These are phyloP conservation scores for Salix caprea DNA, from an alignment of 345 rosid genomes.

Conservation along the genomic window DNA sequence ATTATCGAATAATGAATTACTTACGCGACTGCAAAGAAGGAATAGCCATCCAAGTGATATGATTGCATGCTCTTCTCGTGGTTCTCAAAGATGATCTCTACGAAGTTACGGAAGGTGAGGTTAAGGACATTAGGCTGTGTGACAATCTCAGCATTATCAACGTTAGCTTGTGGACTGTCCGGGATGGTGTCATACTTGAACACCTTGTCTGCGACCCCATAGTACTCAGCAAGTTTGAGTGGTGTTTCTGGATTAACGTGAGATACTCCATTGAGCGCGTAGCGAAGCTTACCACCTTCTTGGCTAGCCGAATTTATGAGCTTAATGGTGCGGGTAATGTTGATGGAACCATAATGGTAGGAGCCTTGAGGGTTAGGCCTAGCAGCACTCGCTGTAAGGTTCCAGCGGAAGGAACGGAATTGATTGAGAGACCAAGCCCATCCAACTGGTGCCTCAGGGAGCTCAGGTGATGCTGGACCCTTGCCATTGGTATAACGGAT, in stretches of 20 bases:
- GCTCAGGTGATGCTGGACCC: conserved; percentile 22
- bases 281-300: conserved; percentile 29
- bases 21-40: conserved; percentile 37
- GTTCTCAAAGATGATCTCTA: conserved; percentile 33
- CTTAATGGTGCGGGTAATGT: conserved; percentile 35
- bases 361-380: conserved; percentile 43
- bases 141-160: neutral
- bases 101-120: conserved; percentile 27
- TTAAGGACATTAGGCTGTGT: conserved; percentile 24
- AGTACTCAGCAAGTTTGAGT: conserved; percentile 34
- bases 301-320: conserved; percentile 17
- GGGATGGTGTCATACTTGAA: conserved; percentile 24
- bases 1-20: neutral
- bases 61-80: conserved; percentile 31
- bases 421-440: conserved; percentile 43
- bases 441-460: conserved; percentile 29
- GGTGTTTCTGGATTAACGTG: conserved; percentile 26
- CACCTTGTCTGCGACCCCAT: conserved; percentile 23
- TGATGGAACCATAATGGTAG: conserved; percentile 34
- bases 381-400: conserved; percentile 36
- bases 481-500: conserved; percentile 20
- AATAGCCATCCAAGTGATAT: conserved; percentile 30
- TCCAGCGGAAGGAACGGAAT: conserved; percentile 38
- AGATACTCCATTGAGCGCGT: conserved; percentile 34
- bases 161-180: conserved; percentile 6